A percentile compares a stretch with the other conserved stretches of the same genome.
Conservation (phyloP, 176 grass and related monocot genomes). For the Oryza glaberrima region DNA sequence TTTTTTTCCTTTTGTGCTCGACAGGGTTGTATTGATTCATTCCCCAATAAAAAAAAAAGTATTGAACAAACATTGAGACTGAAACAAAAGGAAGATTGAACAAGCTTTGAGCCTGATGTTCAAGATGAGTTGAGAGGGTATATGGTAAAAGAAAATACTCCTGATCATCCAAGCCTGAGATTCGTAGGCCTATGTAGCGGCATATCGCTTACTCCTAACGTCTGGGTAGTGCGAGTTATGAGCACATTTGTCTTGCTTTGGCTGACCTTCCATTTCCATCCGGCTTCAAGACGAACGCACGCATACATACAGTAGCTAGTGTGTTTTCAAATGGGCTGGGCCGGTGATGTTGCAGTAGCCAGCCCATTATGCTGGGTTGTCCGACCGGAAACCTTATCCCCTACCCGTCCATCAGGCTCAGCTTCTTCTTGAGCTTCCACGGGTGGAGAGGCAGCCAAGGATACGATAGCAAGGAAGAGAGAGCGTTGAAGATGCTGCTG, state of each 20-base stretch:
- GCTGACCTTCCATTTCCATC: no score
- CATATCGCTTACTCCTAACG: no score
- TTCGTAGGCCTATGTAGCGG: no score
- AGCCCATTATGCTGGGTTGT: neutral
- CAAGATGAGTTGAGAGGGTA: neutral
- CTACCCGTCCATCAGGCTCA: neutral
- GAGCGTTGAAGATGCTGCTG: slow-evolving; percentile 45
- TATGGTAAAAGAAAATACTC: no score
- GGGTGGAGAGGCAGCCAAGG: neutral
- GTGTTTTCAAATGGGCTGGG: no score
- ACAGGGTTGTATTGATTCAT: slow-evolving; percentile 45
- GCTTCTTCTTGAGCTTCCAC: neutral
- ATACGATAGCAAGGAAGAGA: neutral
- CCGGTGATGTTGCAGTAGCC: neutral
- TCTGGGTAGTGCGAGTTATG: no score
- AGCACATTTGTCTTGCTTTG: no score
- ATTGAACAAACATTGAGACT: neutral
- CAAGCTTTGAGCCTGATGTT: neutral
- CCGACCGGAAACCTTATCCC: neutral
- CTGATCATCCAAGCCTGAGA: no score
- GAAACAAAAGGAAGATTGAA: neutral
- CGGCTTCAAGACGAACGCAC: no score
- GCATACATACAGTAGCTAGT: no score
- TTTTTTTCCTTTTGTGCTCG: neutral
- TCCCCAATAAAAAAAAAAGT: slow-evolving; percentile 29